Evolutionary conservation across 176 grass and related monocot species (phyloP).

Genomic region (Bonia amplexicaulis): DNA sequence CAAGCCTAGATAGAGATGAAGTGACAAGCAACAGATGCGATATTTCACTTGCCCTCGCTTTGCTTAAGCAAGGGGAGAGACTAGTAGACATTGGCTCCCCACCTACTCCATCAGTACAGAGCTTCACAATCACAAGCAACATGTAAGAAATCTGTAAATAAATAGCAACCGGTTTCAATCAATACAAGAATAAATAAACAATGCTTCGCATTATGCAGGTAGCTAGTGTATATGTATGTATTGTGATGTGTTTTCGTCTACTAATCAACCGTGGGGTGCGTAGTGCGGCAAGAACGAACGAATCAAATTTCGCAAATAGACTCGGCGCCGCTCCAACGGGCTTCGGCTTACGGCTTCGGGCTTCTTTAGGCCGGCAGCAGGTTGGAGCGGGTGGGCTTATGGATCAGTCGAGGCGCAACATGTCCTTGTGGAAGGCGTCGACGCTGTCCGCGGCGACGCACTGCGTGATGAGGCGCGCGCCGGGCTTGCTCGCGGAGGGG

Average conservation of each 20-base stretch:
- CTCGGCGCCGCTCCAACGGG: background rate
- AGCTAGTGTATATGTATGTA: background rate
- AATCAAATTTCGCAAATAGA: background rate
- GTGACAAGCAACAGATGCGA: background rate
- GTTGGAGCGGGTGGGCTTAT: background rate
- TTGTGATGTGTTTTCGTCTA: background rate
- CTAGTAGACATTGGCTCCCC: slow-evolving; percentile 18
- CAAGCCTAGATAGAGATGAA: background rate
- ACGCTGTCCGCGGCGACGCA: slow-evolving; percentile 59
- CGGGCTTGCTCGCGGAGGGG: slow-evolving; percentile 72
- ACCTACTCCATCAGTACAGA: background rate
- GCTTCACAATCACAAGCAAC: background rate
- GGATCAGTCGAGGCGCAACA: slow-evolving; percentile 66
- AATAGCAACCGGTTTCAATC: background rate
- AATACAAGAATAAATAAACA: slow-evolving; percentile 31
- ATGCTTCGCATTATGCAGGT: slow-evolving; percentile 8
- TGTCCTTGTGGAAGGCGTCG: slow-evolving; percentile 55
- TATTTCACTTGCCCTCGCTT: background rate
- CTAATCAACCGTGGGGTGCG: background rate
- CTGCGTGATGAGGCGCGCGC: slow-evolving; percentile 80
- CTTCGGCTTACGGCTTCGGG: no score
- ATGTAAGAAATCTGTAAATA: background rate
- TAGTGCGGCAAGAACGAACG: background rate
- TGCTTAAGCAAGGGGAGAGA: background rate
- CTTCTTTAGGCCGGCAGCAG: no score